Evolutionary conservation across 78 protist genomes (phyloP).

Genomic region (Dictyostelium citrinum): DNA sequence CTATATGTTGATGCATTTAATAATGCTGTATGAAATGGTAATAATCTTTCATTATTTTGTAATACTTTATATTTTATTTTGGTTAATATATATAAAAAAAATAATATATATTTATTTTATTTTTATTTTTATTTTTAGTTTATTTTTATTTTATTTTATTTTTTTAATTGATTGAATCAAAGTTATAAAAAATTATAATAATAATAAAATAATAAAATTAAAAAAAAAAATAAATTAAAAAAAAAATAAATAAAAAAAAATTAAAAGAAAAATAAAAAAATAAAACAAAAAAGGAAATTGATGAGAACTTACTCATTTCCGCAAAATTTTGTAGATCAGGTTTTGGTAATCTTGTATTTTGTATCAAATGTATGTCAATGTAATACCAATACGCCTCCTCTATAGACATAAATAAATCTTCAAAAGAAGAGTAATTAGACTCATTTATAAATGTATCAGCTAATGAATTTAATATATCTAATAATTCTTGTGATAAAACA

Average conservation of each 20-base stretch:
- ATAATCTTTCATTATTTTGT: slow-evolving; percentile 66
- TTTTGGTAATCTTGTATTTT: slow-evolving; percentile 65
- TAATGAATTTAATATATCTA: slow-evolving; percentile 51
- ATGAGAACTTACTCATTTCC: slow-evolving; percentile 36
- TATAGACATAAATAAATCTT: slow-evolving; percentile 71
- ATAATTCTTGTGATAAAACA: slow-evolving; percentile 5
- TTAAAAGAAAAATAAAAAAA: neutral
- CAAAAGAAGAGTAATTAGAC: slow-evolving; percentile 55
- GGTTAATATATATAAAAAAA: too few species aligned
- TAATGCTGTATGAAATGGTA: slow-evolving; percentile 69
- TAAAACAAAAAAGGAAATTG: neutral
- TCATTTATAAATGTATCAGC: slow-evolving; percentile 67
- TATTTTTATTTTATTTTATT: neutral
- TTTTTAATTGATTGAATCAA: neutral
- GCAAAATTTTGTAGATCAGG: slow-evolving; percentile 41
- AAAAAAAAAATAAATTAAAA: neutral
- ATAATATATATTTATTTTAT: neutral
- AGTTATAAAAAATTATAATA: too few species aligned
- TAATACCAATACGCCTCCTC: slow-evolving; percentile 78
- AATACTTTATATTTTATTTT: neutral
- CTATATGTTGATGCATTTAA: slow-evolving; percentile 18
- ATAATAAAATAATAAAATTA: neutral
- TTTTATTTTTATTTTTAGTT: neutral
- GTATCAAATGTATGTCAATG: slow-evolving; percentile 61
- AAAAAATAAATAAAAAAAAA: neutral